A percentile compares a stretch with the other conserved stretches of the same genome.
phyloP scores from a whole-genome alignment of 2,329 filamentous ascomycete species.

The Blumeria graminis region DNA sequence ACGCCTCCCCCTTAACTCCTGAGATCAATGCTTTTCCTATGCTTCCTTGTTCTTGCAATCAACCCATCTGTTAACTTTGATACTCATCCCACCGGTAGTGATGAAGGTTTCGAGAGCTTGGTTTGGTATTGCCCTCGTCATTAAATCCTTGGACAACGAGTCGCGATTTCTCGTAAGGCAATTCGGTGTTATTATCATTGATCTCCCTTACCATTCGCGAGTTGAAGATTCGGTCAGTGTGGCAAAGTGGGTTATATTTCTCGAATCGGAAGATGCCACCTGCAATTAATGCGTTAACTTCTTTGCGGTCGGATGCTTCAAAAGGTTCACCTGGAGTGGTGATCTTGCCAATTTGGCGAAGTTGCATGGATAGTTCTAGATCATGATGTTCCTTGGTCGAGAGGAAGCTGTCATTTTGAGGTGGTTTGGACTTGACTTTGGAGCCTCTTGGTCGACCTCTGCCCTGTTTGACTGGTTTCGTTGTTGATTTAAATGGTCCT shows the following conservation, averaged over 20 bases:
- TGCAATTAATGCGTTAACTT: not conserved
- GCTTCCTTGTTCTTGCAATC: not conserved
- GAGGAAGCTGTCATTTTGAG: not conserved
- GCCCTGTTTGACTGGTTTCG: not conserved
- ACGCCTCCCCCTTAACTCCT: no score
- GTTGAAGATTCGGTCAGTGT: not conserved
- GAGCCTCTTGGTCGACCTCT: not conserved
- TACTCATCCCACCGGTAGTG: not conserved
- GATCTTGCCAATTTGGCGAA: not conserved
- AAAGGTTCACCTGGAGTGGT: not conserved
- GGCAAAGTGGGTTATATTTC: no score
- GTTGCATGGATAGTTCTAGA: not conserved
- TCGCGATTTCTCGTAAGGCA: not conserved
- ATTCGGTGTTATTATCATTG: not conserved
- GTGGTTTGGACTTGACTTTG: not conserved
- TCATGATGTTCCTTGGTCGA: not conserved
- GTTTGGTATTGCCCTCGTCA: conserved; percentile 3
- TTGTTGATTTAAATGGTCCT: not conserved
- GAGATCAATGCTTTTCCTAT: no score
- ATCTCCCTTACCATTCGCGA: not conserved
- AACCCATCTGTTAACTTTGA: not conserved
- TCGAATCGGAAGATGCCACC: not conserved
- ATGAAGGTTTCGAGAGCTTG: not conserved
- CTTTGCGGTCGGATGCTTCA: not conserved
- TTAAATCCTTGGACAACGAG: not conserved